These are phyloP conservation scores for Tephrocybe sp. DNA, from an alignment of 768 basidiomycete genomes.

Conservation along the genomic window DNA sequence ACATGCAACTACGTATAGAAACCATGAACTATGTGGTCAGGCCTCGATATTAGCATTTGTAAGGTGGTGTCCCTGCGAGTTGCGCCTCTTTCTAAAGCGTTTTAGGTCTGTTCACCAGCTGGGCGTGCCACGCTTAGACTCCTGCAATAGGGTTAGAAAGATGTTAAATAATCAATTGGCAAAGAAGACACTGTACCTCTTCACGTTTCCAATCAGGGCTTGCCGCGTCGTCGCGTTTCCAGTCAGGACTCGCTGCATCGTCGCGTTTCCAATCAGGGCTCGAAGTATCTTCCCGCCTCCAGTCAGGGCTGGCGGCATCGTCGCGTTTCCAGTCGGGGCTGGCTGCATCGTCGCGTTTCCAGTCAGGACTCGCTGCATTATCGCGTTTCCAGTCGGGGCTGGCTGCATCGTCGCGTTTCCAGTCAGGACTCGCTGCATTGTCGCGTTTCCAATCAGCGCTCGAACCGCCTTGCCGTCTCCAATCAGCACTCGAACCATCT, in stretches of 20 bases:
- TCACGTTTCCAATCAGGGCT: background rate
- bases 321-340: background rate
- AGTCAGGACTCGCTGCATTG: background rate
- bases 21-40: background rate
- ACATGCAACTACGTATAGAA: conserved; percentile 4
- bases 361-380: background rate
- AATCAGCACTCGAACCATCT: too few relatives aligned
- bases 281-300: too few relatives aligned
- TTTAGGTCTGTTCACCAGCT: background rate
- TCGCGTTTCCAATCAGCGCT: background rate
- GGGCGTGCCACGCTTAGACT: conserved; percentile 4
- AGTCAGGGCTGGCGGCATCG: too few relatives aligned
- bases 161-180: background rate
- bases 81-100: conserved; percentile 6
- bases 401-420: too few relatives aligned
- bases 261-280: background rate
- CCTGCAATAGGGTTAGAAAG: background rate
- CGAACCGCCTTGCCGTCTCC: too few relatives aligned
- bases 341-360: background rate
- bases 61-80: conserved; percentile 1
- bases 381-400: conserved; percentile 2
- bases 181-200: background rate
- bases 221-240: too few relatives aligned
- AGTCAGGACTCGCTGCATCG: background rate
- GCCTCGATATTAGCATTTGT: background rate